These are phyloP conservation scores for Collybia nuda DNA, from an alignment of 768 basidiomycete species.

Conservation along the genomic window DNA sequence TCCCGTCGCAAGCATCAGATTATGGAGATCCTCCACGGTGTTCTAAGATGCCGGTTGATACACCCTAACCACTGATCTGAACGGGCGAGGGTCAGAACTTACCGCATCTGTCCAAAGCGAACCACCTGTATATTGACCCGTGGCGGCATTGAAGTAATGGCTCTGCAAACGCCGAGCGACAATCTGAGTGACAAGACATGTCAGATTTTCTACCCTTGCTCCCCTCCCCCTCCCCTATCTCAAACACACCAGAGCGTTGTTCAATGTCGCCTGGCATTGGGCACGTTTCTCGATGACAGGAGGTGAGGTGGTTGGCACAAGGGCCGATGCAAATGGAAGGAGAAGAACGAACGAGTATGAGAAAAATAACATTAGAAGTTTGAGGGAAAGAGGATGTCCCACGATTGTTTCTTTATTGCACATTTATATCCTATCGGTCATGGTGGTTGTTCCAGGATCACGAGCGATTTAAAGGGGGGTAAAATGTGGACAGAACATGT, in stretches of 20 bases:
- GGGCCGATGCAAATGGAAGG: neutral
- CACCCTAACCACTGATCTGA: neutral
- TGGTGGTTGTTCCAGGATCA: too few species aligned
- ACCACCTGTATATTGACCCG: constrained; percentile 47
- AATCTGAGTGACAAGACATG: constrained; percentile 12
- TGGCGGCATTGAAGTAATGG: constrained; percentile 39
- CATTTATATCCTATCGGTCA: too few species aligned
- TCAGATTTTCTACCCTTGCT: neutral
- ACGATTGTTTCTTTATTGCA: neutral
- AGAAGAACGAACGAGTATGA: neutral
- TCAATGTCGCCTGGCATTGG: constrained; percentile 16
- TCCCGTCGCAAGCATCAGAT: constrained; percentile 53
- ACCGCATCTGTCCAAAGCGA: constrained; percentile 59
- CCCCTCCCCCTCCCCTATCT: neutral
- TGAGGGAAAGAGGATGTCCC: neutral
- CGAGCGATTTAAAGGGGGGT: too few species aligned
- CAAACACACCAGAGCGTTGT: constrained; percentile 11
- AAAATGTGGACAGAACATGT: too few species aligned
- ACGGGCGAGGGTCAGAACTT: constrained; percentile 6
- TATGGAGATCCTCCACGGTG: constrained; percentile 55
- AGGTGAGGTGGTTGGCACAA: constrained; percentile 3
- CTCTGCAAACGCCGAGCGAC: constrained; percentile 33
- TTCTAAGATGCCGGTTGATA: constrained; percentile 33
- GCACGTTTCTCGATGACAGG: constrained; percentile 12
- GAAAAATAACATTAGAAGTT: constrained; percentile 1